Evolutionary conservation across 2,329 filamentous ascomycete species (phyloP), one percentile per base, ranked within the genome.

Genomic region (Didymella glomerata): DNA sequence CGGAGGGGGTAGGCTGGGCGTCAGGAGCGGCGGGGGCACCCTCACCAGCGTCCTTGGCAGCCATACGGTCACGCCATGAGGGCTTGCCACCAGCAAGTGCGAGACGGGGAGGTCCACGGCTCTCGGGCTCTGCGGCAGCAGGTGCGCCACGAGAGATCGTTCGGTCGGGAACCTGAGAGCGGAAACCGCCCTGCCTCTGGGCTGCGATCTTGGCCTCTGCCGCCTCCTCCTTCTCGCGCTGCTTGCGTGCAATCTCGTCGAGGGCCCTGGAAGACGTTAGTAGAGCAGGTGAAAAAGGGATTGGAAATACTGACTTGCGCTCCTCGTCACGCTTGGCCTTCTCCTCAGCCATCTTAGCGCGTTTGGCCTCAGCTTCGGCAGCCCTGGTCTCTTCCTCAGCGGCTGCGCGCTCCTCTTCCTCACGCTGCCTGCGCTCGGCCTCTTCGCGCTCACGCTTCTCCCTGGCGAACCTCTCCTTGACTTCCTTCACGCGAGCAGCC

Each of bases 401-500:
- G 51, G 85, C 86, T 62, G 86, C 85, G 67, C 90, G 88, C 84
- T 97, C 94, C 77, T 96, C 92, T 70, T 95, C 92, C 78, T 98
- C 95, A 60, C 85, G 86, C 57, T 89, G 83, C 65, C 85, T 85
- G 55, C 88, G 87, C 81, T 97, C 93, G 74, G 88, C 88, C 78
- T 95, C 93, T 78, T 97, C 93, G 49, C 85, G 86, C 80, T 96
- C 92, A 57, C 87, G 85, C 82, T 88, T 92, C 85, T 97, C 93
- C 56, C 90, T 88, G 55, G 91, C 85, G 77, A 90, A 89, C 68
- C 88, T 87, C 75, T 97, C 94, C 69, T 91, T 89, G 73, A 91
- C 88, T 77, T 97, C 93, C 85, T 92, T 94, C 80, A 93, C 89
- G 72, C 95, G 91, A 66, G 88, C 86, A 38, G 89, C 86, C 79